These are phyloP conservation scores for Collybia sp. DNA, from an alignment of 768 basidiomycete species.

Conservation along the genomic window DNA sequence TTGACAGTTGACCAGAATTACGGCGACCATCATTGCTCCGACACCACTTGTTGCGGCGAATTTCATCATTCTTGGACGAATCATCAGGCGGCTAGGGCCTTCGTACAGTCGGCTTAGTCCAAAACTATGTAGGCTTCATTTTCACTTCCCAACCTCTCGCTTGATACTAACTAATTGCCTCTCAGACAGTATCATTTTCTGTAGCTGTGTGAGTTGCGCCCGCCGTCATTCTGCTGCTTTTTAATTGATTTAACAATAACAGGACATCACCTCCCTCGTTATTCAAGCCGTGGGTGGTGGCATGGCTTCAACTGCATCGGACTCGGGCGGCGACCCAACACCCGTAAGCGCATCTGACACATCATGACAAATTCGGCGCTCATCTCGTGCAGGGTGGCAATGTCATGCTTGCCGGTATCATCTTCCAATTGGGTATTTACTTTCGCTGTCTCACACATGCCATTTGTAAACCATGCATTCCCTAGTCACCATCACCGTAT, in stretches of 20 bases:
- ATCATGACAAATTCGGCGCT: constrained; percentile 1
- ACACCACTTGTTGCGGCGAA: constrained; percentile 54
- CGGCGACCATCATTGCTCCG: constrained; percentile 45
- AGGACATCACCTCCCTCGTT: constrained; percentile 47
- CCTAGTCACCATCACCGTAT: constrained; percentile 37
- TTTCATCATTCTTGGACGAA: constrained; percentile 47
- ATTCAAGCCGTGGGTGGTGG: constrained; percentile 57
- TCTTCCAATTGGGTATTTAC: constrained; percentile 34
- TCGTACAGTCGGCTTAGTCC: constrained; percentile 46
- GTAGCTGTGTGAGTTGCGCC: no score
- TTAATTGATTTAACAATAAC: background rate
- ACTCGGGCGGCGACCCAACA: constrained; percentile 8
- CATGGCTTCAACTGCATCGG: constrained; percentile 28
- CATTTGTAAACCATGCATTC: background rate
- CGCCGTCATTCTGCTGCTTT: no score
- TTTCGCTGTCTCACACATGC: background rate
- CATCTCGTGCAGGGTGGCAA: constrained; percentile 30
- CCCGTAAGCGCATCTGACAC: constrained; percentile 1
- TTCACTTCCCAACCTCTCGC: background rate
- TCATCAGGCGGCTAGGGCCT: constrained; percentile 38
- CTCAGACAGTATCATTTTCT: no score
- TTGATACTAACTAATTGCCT: constrained; percentile 1
- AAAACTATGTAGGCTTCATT: constrained; percentile 28
- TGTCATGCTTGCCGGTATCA: constrained; percentile 50
- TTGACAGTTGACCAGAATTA: constrained; percentile 21